These are phyloP conservation scores for Hypoxylon perforatum DNA, from an alignment of 495 filamentous ascomycete species.

Conservation along the genomic window DNA sequence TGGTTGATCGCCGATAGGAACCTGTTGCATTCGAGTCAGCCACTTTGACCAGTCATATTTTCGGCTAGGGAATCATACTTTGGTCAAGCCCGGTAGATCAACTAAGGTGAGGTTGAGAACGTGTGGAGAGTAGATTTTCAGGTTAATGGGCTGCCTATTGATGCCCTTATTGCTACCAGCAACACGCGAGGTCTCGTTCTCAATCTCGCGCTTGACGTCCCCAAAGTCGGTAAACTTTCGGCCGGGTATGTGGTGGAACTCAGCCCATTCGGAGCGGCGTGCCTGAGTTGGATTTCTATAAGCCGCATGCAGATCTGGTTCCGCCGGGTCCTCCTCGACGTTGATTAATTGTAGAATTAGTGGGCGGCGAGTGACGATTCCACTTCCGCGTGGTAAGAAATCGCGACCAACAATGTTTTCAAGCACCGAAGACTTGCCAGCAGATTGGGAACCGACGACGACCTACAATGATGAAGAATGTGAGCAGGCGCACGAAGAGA, in stretches of 20 bases:
- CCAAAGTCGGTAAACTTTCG: conserved; percentile 91
- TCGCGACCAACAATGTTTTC: conserved; percentile 99
- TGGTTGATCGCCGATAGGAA: conserved; percentile 97
- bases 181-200: conserved; percentile 94
- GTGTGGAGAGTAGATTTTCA: conserved; percentile 98
- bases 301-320: conserved; percentile 69
- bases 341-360: conserved; percentile 99
- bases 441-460: conserved; percentile 97
- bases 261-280: conserved; percentile 82
- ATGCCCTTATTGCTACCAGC: conserved; percentile 99
- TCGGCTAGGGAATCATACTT: conserved; percentile 64
- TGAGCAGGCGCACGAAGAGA: conserved; percentile 30
- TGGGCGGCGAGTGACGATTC: conserved; percentile 93
- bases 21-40: conserved; percentile 56
- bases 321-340: conserved; percentile 82
- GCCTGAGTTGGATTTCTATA: conserved; percentile 59
- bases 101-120: conserved; percentile 97
- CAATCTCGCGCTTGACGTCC: conserved; percentile 95
- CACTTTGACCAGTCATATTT: conserved; percentile 1
- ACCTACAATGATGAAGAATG: conserved; percentile 68
- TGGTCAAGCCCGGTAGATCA: conserved; percentile 94
- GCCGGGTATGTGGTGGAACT: conserved; percentile 94
- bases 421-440: conserved; percentile 98
- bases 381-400: conserved; percentile 94
- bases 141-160: conserved; percentile 95